phyloP scores from a whole-genome alignment of 441 rosid genomes.

The Gossypium schwendimanii region DNA sequence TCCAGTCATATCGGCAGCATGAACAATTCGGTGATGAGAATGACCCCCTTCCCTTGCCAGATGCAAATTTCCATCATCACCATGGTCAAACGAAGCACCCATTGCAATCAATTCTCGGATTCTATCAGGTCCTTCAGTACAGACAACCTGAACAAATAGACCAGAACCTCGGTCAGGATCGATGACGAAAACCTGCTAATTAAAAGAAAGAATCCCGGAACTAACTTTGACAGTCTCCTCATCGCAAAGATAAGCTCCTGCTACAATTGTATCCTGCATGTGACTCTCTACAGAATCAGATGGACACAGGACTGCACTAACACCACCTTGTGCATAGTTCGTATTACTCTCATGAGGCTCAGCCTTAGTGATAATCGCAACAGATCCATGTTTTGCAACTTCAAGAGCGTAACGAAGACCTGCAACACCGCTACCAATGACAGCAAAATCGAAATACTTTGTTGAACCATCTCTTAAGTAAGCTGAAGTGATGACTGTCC shows the following conservation, averaged over 20 bases:
- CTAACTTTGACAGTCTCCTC: constrained; percentile 91
- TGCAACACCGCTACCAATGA: constrained; percentile 95
- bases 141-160: constrained; percentile 55
- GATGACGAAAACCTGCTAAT: neutral
- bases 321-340: constrained; percentile 96
- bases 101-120: constrained; percentile 79
- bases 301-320: constrained; percentile 90
- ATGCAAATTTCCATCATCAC: constrained; percentile 91
- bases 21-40: constrained; percentile 88
- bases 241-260: constrained; percentile 90
- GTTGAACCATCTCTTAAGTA: constrained; percentile 44
- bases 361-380: constrained; percentile 85
- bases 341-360: constrained; percentile 97
- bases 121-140: constrained; percentile 95
- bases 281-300: constrained; percentile 94
- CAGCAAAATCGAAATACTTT: constrained; percentile 74
- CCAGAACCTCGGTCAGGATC: constrained; percentile 4
- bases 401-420: constrained; percentile 93
- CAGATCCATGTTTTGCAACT: constrained; percentile 85
- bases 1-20: constrained; percentile 98
- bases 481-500: constrained; percentile 26
- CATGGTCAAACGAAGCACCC: constrained; percentile 93
- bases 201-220: constrained; percentile 11
- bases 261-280: constrained; percentile 90
- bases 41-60: constrained; percentile 98